Evolutionary conservation across 441 rosid genomes (phyloP).

Genomic region (Erodium moschatum): DNA sequence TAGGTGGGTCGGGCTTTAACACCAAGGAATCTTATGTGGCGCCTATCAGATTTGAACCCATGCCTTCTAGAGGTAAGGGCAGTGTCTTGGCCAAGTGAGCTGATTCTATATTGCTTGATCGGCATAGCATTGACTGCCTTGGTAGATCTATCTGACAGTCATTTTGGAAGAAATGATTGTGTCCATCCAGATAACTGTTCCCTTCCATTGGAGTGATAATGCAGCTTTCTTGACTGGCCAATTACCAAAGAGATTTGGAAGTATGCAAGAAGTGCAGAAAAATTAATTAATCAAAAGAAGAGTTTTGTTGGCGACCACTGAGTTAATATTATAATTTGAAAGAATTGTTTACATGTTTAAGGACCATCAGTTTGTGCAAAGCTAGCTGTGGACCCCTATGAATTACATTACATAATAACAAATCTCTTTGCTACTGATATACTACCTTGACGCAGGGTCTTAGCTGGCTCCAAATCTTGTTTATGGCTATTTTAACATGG

Average conservation of each 20-base stretch:
- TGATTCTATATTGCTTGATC: too few relatives aligned
- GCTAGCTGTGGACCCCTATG: not conserved
- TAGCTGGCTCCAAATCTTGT: not conserved
- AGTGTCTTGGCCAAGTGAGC: not conserved
- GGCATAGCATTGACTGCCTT: too few relatives aligned
- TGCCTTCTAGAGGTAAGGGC: not conserved
- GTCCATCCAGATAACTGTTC: conserved; percentile 16
- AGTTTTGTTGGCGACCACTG: conserved; percentile 22
- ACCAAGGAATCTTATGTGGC: too few relatives aligned
- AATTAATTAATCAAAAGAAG: not conserved
- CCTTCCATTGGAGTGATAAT: not conserved
- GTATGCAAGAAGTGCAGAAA: not conserved
- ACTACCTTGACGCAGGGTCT: not conserved
- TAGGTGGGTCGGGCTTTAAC: too few relatives aligned
- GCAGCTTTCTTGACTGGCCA: not conserved
- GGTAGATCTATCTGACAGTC: not conserved
- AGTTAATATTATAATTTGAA: conserved; percentile 10
- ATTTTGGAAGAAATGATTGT: conserved; percentile 9
- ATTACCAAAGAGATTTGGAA: not conserved
- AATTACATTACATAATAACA: not conserved
- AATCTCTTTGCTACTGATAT: not conserved
- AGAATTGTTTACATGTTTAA: not conserved
- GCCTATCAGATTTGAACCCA: not conserved
- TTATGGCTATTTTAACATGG: not conserved
- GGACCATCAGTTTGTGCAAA: conserved; percentile 7